These are phyloP conservation scores for Coleophoma crateriformis DNA, from an alignment of 2,329 filamentous ascomycete genomes.

Conservation along the genomic window DNA sequence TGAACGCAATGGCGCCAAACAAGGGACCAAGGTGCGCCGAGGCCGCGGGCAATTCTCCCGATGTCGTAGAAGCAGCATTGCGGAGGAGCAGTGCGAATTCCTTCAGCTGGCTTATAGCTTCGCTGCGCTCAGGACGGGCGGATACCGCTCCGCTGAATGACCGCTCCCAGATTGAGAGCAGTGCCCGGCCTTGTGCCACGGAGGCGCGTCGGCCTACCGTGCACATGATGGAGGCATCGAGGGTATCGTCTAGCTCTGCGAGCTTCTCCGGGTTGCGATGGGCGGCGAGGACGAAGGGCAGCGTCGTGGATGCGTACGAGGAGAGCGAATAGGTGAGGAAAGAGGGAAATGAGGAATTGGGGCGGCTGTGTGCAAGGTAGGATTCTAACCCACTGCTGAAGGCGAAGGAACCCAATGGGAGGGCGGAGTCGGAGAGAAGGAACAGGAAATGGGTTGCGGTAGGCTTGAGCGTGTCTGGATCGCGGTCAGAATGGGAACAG, in stretches of 20 bases:
- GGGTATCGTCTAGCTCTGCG: conserved; percentile 61
- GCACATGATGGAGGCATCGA: conserved; percentile 73
- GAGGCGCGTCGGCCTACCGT: conserved; percentile 74
- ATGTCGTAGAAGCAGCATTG: conserved; percentile 10
- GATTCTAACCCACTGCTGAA: conserved; percentile 81
- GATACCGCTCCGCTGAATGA: conserved; percentile 46
- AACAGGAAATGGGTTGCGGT: conserved; percentile 58
- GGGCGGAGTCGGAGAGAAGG: conserved; percentile 73
- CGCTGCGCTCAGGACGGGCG: conserved; percentile 15
- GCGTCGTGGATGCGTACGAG: conserved; percentile 64
- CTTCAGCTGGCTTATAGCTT: conserved; percentile 13
- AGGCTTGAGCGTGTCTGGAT: conserved; percentile 13
- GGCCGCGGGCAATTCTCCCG: conserved; percentile 32
- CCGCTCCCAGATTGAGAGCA: conserved; percentile 72
- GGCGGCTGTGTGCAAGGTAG: conserved; percentile 64
- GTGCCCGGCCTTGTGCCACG: conserved; percentile 68
- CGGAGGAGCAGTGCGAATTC: conserved; percentile 20
- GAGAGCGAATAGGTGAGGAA: conserved; percentile 69
- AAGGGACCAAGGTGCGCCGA: conserved; percentile 67
- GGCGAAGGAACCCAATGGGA: conserved; percentile 81
- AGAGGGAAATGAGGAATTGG: conserved; percentile 45
- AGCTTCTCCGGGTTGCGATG: conserved; percentile 50
- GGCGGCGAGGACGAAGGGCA: conserved; percentile 70
- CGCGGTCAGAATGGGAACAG: conserved; percentile 2
- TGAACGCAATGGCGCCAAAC: conserved; percentile 58